Conservation (phyloP, 83 land plant species). For the Thuja plicata region DNA sequence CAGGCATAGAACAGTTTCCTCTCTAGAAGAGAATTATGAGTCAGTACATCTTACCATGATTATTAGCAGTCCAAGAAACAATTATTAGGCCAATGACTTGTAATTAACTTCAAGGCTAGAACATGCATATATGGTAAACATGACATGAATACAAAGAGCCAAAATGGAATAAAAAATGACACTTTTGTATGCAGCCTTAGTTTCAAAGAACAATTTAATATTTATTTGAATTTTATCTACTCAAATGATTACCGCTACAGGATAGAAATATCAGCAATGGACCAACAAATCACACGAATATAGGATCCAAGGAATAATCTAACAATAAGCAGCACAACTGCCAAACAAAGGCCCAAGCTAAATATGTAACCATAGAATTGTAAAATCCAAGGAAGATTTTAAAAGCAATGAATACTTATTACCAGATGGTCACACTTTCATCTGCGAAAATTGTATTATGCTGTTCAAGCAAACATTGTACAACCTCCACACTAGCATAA, state of each 20-base stretch:
- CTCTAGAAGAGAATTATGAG: background rate
- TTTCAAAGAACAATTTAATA: background rate
- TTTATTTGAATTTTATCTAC: background rate
- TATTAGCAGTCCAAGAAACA: background rate
- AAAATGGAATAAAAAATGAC: background rate
- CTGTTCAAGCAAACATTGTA: slow-evolving; percentile 82
- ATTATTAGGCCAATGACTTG: background rate
- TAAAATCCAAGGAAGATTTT: background rate
- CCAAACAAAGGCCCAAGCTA: background rate
- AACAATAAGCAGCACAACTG: background rate
- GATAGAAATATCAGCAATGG: background rate
- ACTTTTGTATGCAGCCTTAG: background rate
- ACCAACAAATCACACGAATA: background rate
- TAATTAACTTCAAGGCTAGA: background rate
- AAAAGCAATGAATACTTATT: background rate
- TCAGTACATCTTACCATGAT: background rate
- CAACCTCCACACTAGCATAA: slow-evolving; percentile 65
- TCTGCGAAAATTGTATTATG: slow-evolving; percentile 77
- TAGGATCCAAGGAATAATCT: background rate
- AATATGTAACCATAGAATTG: background rate
- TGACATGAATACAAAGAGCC: background rate
- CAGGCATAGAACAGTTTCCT: background rate
- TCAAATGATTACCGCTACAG: background rate
- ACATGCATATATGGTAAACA: background rate
- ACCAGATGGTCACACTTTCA: slow-evolving; percentile 68